A percentile compares a stretch with the other conserved stretches of the same genome.
Evolutionary conservation across 495 filamentous ascomycete species (phyloP).

Genomic region (Talaromyces stipitatus): DNA sequence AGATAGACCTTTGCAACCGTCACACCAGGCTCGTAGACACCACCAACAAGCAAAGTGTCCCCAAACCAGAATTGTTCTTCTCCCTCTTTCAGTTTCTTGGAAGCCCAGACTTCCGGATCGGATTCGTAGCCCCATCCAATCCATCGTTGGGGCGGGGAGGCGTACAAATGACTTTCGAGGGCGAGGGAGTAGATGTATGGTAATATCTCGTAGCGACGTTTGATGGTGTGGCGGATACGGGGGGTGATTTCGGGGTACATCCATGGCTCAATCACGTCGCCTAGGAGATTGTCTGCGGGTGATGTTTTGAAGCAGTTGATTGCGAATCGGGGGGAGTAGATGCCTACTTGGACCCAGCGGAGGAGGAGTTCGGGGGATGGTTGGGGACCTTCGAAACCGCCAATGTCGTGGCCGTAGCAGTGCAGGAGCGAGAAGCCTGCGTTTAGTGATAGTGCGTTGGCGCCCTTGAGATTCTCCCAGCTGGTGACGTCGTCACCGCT

Average conservation of each 20-base stretch:
- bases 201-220: conserved; percentile 59
- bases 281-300: conserved; percentile 48
- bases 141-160: conserved; percentile 58
- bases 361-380: conserved; percentile 60
- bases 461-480: conserved; percentile 61
- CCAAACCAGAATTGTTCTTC: conserved; percentile 68
- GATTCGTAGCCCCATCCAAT: conserved; percentile 59
- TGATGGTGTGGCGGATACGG: conserved; percentile 52
- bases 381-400: conserved; percentile 62
- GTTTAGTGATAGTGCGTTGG: conserved; percentile 57
- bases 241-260: conserved; percentile 60
- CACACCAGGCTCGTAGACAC: conserved; percentile 54
- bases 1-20: conserved; percentile 50
- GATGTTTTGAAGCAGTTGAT: conserved; percentile 73
- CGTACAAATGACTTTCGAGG: conserved; percentile 49
- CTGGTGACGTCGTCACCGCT: conserved; percentile 59
- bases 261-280: conserved; percentile 66
- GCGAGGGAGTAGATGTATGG: conserved; percentile 61
- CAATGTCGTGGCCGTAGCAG: conserved; percentile 64
- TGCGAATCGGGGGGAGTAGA: conserved; percentile 59
- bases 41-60: conserved; percentile 55
- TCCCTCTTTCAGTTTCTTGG: conserved; percentile 41
- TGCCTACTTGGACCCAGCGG: conserved; percentile 62
- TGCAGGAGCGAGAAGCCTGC: conserved; percentile 58
- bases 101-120: conserved; percentile 56